Evolutionary conservation across 73 alveolate species (phyloP), one percentile per base, ranked within the genome.

Genomic region (Symbiodinium natans): DNA sequence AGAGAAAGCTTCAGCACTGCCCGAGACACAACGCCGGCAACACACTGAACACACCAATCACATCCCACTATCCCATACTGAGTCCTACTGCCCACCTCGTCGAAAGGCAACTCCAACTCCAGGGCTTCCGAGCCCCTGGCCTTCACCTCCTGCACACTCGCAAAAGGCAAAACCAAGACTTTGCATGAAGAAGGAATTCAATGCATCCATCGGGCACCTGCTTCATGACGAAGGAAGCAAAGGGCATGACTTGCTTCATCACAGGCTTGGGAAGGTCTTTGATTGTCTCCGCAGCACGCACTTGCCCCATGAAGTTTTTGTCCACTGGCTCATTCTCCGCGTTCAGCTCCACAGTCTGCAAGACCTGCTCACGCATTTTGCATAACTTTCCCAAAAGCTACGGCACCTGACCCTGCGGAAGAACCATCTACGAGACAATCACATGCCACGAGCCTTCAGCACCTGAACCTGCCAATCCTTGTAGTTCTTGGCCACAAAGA

Each of bases 91-190:
- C 82, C 95, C 19, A 71, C 94, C 99, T 99, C 99, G 40, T 99
- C 99, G 77, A 99, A 99, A 19, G 99, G 99, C 74, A 99, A 82
- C 41, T 85, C 86, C 54, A 99, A 83, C 68, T 99, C 99, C 88
- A 99, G 99, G 29, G 99, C 99, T 40, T 99, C 99, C 21, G 96
- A 86, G 29, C 99, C 99, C n/a, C 99, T 92, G 19, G 89, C 94
- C 93, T 99, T 93, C 46, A 98, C 99, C 56, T 99, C 99, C 93
- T 93, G 90, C 40, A 83, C 90, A n/a, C 84, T 27, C 75, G 77
- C 93, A 59, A 99, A 87, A 8, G 99, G 43, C 40, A 56, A n/a
- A n/a, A n/a, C n/a, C n/a, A n/a, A n/a, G n/a, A n/a, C n/a, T n/a
- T n/a, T n/a, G n/a, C n/a, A n/a, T n/a, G n/a, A n/a, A n/a, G n/a